Base-by-base conservation (phyloP, 805 yeast species). In the Suhomyces xylopsoci region DNA sequence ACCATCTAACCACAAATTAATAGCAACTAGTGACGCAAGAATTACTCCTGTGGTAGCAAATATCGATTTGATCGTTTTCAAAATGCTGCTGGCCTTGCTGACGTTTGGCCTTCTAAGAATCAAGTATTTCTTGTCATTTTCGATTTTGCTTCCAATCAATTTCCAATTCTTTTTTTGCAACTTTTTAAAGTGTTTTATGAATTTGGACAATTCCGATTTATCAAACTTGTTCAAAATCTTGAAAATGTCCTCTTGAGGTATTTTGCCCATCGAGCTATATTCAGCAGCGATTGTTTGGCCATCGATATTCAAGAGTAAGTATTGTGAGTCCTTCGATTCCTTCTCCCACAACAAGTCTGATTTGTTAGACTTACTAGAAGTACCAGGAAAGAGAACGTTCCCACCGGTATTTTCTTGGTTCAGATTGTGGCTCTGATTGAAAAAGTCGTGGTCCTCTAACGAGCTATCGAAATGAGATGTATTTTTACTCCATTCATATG, bases 401-500 rank as follows among this genome's bases (percentile, higher is more conserved):
- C 7, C 30, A 14, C 14, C 19, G 24, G 24, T 19, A 8, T 15
- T 38, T 5, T 17, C 42, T 8, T 10, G 7, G 9, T 17, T 34
- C 10, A 43, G 17, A 19, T 8, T 17, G 14, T 17, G 24, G 20
- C 24, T 38, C 42, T 38, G 81, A n/a, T 77, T 71, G 62, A 80
- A 80, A 54, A 79, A 80, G 50, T 75, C 76, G 7, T 67, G 62
- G 14, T 67, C 59, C 47, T 71, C 79, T 12, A 82, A 56, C 0
- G 81, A 65, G 44, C 78, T 63, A 6, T 77, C 70, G n/a, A 69
- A 59, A 15, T 66, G 60, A 40, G 60, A 57, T 57, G 69, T 66
- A 42, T 71, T 66, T 36, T 59, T 69, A 41, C 81, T 73, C 80
- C 82, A 81, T 50, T 82, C 85, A 54, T 69, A 81, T 0, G 86